Evolutionary conservation across 1,139 yeast genomes (phyloP).

Genomic region (Zygoascus hellenicus): DNA sequence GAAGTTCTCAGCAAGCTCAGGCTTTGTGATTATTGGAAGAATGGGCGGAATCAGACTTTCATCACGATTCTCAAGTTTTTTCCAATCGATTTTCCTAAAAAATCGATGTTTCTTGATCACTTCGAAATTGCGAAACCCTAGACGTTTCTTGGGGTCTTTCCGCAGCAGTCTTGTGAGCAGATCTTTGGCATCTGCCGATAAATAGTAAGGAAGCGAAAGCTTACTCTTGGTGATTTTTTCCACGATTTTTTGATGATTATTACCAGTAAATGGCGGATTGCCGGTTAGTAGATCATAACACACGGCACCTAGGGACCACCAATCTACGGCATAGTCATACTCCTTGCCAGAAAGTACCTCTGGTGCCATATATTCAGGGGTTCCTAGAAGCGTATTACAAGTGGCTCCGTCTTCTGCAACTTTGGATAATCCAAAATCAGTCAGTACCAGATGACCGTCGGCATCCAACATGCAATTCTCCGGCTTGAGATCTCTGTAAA

Average conservation of each 20-base stretch:
- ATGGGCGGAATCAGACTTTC: constrained; percentile 63
- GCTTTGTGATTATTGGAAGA: constrained; percentile 77
- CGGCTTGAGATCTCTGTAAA: constrained; percentile 88
- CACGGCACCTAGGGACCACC: constrained; percentile 97
- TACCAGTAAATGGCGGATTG: constrained; percentile 91
- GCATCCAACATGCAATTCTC: constrained; percentile 84
- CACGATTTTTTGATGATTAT: constrained; percentile 71
- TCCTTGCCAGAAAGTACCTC: constrained; percentile 79
- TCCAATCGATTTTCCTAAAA: constrained; percentile 77
- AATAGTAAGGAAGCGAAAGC: constrained; percentile 71
- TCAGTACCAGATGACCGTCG: constrained; percentile 73
- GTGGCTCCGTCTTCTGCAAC: constrained; percentile 49
- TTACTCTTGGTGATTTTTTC: constrained; percentile 71
- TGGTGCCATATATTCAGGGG: constrained; percentile 97
- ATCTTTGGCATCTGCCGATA: constrained; percentile 82
- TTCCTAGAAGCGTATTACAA: constrained; percentile 79
- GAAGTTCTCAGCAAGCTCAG: constrained; percentile 85
- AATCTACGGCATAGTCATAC: constrained; percentile 85
- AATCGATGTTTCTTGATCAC: constrained; percentile 65
- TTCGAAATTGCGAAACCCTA: constrained; percentile 64
- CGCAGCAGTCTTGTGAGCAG: constrained; percentile 65
- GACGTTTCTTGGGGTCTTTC: constrained; percentile 67
- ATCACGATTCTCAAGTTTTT: constrained; percentile 47
- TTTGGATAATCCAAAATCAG: constrained; percentile 90
- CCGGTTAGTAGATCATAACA: constrained; percentile 85